phyloP scores from a whole-genome alignment of 2,329 filamentous ascomycete genomes.

The Cadophora sp. region DNA sequence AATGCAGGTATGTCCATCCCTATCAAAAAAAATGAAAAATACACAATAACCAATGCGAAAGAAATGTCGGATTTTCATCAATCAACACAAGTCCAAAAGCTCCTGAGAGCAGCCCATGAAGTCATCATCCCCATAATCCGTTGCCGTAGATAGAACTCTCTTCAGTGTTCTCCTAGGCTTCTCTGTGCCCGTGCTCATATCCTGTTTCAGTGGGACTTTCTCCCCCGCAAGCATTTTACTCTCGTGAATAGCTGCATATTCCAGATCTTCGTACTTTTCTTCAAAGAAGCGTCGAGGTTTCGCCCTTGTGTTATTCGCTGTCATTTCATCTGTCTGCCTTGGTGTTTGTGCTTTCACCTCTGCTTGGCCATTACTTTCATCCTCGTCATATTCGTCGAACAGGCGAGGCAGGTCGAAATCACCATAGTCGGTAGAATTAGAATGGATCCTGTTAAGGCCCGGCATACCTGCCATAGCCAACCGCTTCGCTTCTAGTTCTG shows the following conservation, averaged over 20 bases:
- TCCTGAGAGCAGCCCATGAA: conserved; percentile 38
- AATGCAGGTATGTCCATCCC: too few species aligned
- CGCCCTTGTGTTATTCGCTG: background rate
- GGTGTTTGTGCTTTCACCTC: background rate
- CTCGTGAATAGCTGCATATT: conserved; percentile 19
- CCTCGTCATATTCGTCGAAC: conserved; percentile 41
- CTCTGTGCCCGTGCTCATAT: background rate
- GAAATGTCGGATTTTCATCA: background rate
- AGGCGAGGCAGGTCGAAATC: conserved; percentile 24
- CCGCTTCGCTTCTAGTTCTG: conserved; percentile 2
- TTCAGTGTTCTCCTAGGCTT: conserved; percentile 24
- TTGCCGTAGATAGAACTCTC: conserved; percentile 29
- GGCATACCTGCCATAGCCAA: background rate
- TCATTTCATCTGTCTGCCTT: background rate
- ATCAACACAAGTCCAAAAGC: conserved; percentile 32
- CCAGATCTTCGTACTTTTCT: conserved; percentile 41
- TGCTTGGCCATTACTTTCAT: background rate
- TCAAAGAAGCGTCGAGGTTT: conserved; percentile 36
- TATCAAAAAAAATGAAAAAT: too few species aligned
- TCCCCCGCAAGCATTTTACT: conserved; percentile 18
- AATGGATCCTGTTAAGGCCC: background rate
- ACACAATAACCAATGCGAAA: conserved; percentile 13
- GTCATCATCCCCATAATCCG: conserved; percentile 44
- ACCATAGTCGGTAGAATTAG: conserved; percentile 12
- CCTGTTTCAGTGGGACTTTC: conserved; percentile 15